Percentiles rank a stretch among this genome's conserved stretches.
Evolutionary conservation across 768 basidiomycete species (phyloP).

Genomic region (Artomyces pyxidatus): DNA sequence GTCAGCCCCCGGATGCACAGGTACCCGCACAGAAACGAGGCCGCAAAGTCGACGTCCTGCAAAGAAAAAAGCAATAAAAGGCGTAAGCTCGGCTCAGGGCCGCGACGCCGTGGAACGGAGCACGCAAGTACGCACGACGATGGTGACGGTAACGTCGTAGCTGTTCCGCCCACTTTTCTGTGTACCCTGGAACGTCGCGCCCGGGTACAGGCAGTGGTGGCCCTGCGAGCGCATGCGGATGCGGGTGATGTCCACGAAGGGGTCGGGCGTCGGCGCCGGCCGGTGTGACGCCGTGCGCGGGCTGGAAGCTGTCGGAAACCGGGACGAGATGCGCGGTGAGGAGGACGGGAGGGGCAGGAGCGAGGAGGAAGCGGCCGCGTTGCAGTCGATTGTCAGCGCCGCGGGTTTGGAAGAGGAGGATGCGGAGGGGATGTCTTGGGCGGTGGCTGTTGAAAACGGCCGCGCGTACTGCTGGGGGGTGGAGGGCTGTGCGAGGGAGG

Average conservation of each 20-base stretch:
- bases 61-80: conserved; percentile 6
- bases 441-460: background rate
- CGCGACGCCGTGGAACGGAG: conserved; percentile 4
- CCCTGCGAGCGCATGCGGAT: conserved; percentile 63
- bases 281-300: conserved; percentile 9
- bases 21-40: conserved; percentile 85
- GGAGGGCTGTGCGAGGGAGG: background rate
- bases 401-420: conserved; percentile 30
- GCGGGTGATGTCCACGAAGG: conserved; percentile 68
- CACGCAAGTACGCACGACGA: conserved; percentile 58
- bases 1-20: conserved; percentile 89
- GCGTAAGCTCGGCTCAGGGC: background rate
- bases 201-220: conserved; percentile 80
- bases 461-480: background rate
- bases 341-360: conserved; percentile 11
- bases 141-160: conserved; percentile 90
- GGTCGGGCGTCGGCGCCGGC: conserved; percentile 31
- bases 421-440: conserved; percentile 27
- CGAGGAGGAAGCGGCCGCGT: conserved; percentile 25
- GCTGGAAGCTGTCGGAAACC: conserved; percentile 20
- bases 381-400: conserved; percentile 30
- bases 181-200: conserved; percentile 81
- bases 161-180: conserved; percentile 92
- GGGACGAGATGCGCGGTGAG: conserved; percentile 12
- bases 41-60: conserved; percentile 84